Conservation (phyloP, 148 eudicot genomes). For the Vaccinium corymbosum region DNA sequence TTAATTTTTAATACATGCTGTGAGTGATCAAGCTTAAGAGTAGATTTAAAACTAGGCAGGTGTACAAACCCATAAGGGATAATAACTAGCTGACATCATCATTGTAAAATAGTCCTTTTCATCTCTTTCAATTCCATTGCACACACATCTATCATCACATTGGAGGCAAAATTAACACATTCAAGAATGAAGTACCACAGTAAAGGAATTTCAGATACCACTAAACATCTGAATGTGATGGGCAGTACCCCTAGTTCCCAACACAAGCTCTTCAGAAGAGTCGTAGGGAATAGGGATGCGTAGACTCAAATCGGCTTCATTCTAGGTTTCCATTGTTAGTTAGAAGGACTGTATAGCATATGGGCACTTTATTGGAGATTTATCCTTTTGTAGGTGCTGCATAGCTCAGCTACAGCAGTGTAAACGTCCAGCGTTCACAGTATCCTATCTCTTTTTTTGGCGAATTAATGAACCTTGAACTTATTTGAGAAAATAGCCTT, state of each 20-base stretch:
- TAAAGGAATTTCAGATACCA: background rate
- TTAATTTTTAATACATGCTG: background rate
- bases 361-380: background rate
- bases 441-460: background rate
- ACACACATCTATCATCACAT: no score
- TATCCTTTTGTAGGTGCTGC: background rate
- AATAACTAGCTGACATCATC: background rate
- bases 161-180: background rate
- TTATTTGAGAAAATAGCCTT: background rate
- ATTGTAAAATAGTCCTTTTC: background rate
- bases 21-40: background rate
- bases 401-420: background rate
- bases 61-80: background rate
- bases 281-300: background rate
- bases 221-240: background rate
- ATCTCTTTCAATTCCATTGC: background rate
- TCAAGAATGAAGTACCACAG: background rate
- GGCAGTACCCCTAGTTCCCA: background rate
- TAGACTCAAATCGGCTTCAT: background rate
- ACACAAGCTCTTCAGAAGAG: background rate
- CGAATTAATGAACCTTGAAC: background rate
- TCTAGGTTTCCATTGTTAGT: background rate
- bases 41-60: background rate
- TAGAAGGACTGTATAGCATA: background rate
- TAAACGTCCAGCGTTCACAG: background rate